Evolutionary conservation across 345 rosid genomes (phyloP).

Genomic region (Pistacia vera): DNA sequence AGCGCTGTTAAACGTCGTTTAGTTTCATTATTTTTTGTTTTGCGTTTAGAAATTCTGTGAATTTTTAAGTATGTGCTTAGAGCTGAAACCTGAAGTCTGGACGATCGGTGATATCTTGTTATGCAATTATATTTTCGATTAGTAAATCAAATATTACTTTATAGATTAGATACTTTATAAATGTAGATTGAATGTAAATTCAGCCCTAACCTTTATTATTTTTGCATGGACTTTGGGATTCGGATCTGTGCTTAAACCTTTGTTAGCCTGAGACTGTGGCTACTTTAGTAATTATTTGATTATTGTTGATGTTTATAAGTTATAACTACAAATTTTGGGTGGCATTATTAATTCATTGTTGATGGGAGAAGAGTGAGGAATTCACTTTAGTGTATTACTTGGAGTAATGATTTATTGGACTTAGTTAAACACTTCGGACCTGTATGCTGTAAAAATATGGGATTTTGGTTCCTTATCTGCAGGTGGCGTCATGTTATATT

Average conservation of each 20-base stretch:
- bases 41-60: too few relatives aligned
- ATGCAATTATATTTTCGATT: not conserved
- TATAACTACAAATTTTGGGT: not conserved
- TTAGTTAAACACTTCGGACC: not conserved
- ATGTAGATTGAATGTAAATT: too few relatives aligned
- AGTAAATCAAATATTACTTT: too few relatives aligned
- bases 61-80: not conserved
- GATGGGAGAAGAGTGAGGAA: not conserved
- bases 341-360: too few relatives aligned
- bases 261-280: too few relatives aligned
- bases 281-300: not conserved
- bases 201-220: too few relatives aligned
- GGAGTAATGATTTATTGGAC: not conserved
- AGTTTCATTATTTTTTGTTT: not conserved
- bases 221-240: too few relatives aligned
- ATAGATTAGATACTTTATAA: too few relatives aligned
- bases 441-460: not conserved
- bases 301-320: too few relatives aligned
- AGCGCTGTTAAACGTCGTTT: not conserved
- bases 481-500: not conserved
- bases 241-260: too few relatives aligned
- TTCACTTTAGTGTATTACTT: not conserved
- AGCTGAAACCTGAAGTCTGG: not conserved
- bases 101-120: not conserved
- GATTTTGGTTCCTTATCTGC: not conserved